Evolutionary conservation across 192 early-diverging fungal genomes (phyloP).

Genomic region (Linnemannia schmuckeri): DNA sequence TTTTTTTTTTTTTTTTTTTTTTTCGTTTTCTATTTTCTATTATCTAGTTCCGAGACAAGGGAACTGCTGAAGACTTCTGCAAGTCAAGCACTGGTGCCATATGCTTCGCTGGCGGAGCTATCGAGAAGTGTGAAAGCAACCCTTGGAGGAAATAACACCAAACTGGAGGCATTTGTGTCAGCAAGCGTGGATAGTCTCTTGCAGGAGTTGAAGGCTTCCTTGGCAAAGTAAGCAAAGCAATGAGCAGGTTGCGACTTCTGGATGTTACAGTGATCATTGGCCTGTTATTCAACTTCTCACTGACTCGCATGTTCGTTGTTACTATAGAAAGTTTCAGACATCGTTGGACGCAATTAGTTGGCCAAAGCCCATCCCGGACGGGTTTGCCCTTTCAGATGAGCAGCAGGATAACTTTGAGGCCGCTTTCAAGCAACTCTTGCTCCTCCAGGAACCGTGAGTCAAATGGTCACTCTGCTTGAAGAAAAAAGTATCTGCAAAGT

Average conservation of each 20-base stretch:
- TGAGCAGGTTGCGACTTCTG: too few relatives aligned
- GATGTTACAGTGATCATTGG: neutral
- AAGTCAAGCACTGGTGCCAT: conserved; percentile 57
- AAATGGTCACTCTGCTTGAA: conserved; percentile 13
- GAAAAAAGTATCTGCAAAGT: neutral
- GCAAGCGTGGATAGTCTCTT: conserved; percentile 51
- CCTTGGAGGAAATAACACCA: conserved; percentile 17
- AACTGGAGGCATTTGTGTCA: conserved; percentile 54
- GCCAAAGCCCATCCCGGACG: conserved; percentile 54
- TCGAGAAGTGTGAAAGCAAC: conserved; percentile 34
- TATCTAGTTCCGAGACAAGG: conserved; percentile 41
- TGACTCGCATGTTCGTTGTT: neutral
- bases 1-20: neutral
- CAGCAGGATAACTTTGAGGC: conserved; percentile 43
- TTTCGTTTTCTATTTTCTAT: too few relatives aligned
- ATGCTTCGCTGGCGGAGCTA: conserved; percentile 55
- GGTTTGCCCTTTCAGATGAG: conserved; percentile 15
- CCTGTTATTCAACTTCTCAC: neutral
- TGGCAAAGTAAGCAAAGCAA: conserved; percentile 59
- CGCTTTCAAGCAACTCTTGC: conserved; percentile 51
- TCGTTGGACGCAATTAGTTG: conserved; percentile 57
- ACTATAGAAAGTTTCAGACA: conserved; percentile 55
- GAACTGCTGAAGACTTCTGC: conserved; percentile 54
- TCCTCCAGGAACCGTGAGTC: conserved; percentile 57
- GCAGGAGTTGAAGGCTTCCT: conserved; percentile 58